Base-by-base conservation (phyloP, 106 monocot genomes). In the Allium sativum region DNA sequence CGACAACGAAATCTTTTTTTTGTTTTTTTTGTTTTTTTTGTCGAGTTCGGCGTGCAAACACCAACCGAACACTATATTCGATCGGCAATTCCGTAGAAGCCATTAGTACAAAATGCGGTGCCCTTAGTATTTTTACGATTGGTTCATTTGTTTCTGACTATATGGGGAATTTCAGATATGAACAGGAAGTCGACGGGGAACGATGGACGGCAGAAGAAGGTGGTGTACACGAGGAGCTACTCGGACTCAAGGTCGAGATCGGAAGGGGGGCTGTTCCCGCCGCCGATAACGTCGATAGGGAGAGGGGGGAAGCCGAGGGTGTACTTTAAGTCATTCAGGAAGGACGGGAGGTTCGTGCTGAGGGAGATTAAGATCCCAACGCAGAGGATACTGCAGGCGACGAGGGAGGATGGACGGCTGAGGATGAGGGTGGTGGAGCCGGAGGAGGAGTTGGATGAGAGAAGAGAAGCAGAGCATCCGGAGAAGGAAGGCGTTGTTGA, bases 201-300 rank as follows among this genome's bases (percentile, higher is more conserved):
- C 13, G 16, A 9, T 20, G 13, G 56, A 20, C 20, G 55, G 40
- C 5, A 31, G 42, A 43, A 42, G 58, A 47, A 19, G 16, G 12
- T 20, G 13, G 20, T 21, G 44, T 76, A 41, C 40, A n/a, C 41
- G 51, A 80, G 73, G 51, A 73, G 66, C 59, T 66, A 22, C 15
- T 70, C 73, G 7, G 65, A 56, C 14, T 70, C 51, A n/a, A 31
- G 67, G 22, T 31, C 18, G 50, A 61, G 61, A 55, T 44, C 19
- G n/a, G 20, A 21, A 8, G 14, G 44, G 8, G 52, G 56, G 3
- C 12, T 0, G 14, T 78, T 83, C 51, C 92, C 92, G 10, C 82
- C 83, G 4, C 87, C 92, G 50, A 61, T 82, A 58, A 67, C 77
- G 1, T 62, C 62, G 1, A 78, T 82, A 31, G 70, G 74, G 55